These are phyloP conservation scores for Colletotrichum trifolii DNA, from an alignment of 2,329 filamentous ascomycete species.

Conservation along the genomic window DNA sequence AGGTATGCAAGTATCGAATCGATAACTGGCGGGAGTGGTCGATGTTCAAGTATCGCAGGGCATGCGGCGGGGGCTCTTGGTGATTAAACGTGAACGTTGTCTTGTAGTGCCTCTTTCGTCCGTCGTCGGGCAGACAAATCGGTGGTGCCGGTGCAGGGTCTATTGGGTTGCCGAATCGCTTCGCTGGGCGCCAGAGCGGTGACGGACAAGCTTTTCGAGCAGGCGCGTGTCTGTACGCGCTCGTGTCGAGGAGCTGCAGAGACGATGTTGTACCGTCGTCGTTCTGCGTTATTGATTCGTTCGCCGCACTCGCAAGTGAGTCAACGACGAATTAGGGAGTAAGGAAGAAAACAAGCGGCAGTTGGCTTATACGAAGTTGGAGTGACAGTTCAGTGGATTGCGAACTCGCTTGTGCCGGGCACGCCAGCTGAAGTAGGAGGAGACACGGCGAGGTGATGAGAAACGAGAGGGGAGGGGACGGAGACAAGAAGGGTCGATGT, in stretches of 20 bases:
- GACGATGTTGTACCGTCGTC: slow-evolving; percentile 11
- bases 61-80: neutral
- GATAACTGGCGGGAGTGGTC: neutral
- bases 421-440: neutral
- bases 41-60: slow-evolving; percentile 1
- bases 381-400: slow-evolving; percentile 9
- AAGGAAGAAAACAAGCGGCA: slow-evolving; percentile 1
- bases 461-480: neutral
- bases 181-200: slow-evolving; percentile 9
- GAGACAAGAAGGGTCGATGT: neutral
- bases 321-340: slow-evolving; percentile 24
- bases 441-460: neutral
- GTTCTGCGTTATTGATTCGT: slow-evolving; percentile 27
- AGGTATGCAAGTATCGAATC: neutral
- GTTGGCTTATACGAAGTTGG: slow-evolving; percentile 11
- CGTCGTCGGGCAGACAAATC: neutral
- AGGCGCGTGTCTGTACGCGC: slow-evolving; percentile 10
- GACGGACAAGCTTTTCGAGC: slow-evolving; percentile 8
- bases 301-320: neutral
- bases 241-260: slow-evolving; percentile 19
- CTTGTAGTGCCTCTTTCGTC: slow-evolving; percentile 7
- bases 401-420: slow-evolving; percentile 12
- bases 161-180: neutral
- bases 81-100: neutral
- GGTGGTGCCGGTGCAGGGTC: slow-evolving; percentile 7